phyloP scores from a whole-genome alignment of 2,329 filamentous ascomycete genomes.

The Cordyceps tenuipes region DNA sequence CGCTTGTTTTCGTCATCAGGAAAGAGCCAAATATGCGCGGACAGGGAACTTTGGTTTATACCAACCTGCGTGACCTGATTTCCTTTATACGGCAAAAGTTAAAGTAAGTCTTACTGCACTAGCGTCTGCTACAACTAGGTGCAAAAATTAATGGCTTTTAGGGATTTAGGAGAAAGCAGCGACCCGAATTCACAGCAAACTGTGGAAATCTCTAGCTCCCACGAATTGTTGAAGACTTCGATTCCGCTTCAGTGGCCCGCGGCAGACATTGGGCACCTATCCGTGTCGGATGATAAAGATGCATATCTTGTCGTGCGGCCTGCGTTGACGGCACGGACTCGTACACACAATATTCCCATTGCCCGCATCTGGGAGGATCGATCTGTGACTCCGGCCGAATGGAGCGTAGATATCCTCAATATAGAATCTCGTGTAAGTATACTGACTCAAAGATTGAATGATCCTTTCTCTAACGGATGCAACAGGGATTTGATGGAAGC shows the following conservation, averaged over 20 bases:
- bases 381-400: not conserved
- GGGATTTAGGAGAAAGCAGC: not conserved
- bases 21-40: not conserved
- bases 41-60: not conserved
- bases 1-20: constrained; percentile 18
- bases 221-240: not conserved
- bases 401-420: constrained; percentile 12
- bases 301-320: constrained; percentile 17
- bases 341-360: constrained; percentile 19
- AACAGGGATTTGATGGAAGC: constrained; percentile 17
- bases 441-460: not conserved
- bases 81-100: not conserved
- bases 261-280: constrained; percentile 16
- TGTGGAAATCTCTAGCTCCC: not conserved
- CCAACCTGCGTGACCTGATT: not conserved
- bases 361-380: constrained; percentile 15
- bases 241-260: constrained; percentile 17
- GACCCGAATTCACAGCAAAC: not conserved
- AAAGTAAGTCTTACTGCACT: not conserved
- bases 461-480: not conserved
- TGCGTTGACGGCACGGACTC: constrained; percentile 14
- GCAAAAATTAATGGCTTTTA: not conserved
- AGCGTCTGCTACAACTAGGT: not conserved
- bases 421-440: constrained; percentile 16
- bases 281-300: constrained; percentile 13